Evolutionary conservation across 2,329 filamentous ascomycete genomes (phyloP), one percentile per base, ranked within the genome.

Genomic region (Colletotrichum kahawae): DNA sequence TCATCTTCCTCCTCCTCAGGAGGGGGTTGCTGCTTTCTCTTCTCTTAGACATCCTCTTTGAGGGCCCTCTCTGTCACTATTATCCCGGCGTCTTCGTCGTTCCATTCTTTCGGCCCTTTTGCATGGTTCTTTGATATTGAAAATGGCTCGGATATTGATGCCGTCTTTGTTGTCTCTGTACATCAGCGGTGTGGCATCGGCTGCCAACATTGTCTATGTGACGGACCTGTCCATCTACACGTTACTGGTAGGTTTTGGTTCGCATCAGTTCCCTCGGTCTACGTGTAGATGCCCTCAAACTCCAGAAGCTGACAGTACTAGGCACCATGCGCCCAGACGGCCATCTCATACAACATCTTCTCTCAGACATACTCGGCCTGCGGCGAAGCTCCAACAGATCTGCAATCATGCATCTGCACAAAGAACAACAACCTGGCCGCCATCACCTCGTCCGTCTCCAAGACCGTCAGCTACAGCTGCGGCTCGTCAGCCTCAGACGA

Each of bases 341-440:
- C 87, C 12, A 72, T 91, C 51, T 85, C 83, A 3, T 84, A 85
- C 74, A 84, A 86, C 71, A 80, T 91, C 77, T 82, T 84, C 73
- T 74, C 78, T 43, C 83, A 87, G 77, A 90, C 89, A 1, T 79
- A 82, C 33, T 81, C 82, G 12, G 82, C 81, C 60, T 90, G 89
- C 76, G 85, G 85, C 16, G 82, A 85, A 31, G 85, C 80, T 7
- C 85, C 85, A 16, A 83, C 84, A 6, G 85, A 83, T 6, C 80
- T 91, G 10, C 88, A 90, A 76, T 86, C 85, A 10, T 91, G 89
- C 72, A 84, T 89, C n/a, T 91, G 89, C 81, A 87, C 86, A 16
- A 87, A 89, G 78, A 84, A 85, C 76, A 84, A 83, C 63, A 85
- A 85, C 74, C 81, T 83, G 18, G 82, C 80, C 5, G 81, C 83